Evolutionary conservation across 129 eudicot genomes (phyloP).

Genomic region (Centaurea solstitialis): DNA sequence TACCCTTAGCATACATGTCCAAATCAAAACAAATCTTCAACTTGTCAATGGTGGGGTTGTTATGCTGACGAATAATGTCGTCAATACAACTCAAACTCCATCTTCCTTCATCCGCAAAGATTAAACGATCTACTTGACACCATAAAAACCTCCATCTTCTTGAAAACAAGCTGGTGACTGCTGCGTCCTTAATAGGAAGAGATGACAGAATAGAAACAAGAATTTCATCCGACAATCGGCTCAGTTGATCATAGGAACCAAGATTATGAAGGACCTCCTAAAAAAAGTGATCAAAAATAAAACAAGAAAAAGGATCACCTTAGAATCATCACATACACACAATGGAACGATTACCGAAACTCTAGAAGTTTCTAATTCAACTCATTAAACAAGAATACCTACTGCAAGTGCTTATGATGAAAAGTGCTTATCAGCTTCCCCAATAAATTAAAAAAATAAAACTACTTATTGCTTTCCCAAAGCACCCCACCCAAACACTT

Average conservation of each 20-base stretch:
- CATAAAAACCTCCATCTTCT: conserved; percentile 38
- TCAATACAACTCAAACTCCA: not conserved
- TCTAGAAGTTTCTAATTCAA: not conserved
- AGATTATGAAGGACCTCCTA: conserved; percentile 13
- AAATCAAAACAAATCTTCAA: not conserved
- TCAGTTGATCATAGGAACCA: conserved; percentile 22
- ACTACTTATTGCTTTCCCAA: too few relatives aligned
- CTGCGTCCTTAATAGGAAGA: conserved; percentile 38
- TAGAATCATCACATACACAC: not conserved
- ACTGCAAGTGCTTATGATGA: too few relatives aligned
- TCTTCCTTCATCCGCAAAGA: conserved; percentile 31
- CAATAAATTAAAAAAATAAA: too few relatives aligned
- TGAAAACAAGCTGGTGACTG: conserved; percentile 35
- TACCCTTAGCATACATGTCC: conserved; percentile 2
- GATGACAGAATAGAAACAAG: conserved; percentile 34
- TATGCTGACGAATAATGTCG: not conserved
- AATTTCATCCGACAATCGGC: conserved; percentile 43
- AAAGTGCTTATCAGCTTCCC: too few relatives aligned
- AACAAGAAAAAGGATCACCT: not conserved
- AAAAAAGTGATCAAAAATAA: not conserved
- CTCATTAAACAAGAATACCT: not conserved
- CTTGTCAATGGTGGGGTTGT: not conserved
- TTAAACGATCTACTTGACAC: conserved; percentile 18
- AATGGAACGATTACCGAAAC: not conserved
- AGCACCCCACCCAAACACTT: too few relatives aligned